Percentiles rank a stretch among this genome's conserved stretches.
Conservation (phyloP, 768 basidiomycete genomes). For the Boletus rufocinnamomeus region DNA sequence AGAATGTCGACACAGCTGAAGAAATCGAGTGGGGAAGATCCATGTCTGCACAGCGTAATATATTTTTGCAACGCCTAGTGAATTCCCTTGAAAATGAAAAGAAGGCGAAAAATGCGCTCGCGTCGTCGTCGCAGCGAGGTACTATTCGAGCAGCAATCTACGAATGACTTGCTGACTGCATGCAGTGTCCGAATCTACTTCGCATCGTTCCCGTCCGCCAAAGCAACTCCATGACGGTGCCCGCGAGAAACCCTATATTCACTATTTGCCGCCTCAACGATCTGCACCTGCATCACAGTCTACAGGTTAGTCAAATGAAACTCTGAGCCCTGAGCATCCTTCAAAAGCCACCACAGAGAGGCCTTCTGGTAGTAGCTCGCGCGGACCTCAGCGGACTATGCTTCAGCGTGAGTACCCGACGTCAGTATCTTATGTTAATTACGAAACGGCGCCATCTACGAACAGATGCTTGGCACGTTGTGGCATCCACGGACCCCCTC, state of each 20-base stretch:
- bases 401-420: constrained; percentile 41
- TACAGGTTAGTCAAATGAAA: constrained; percentile 23
- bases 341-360: constrained; percentile 22
- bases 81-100: constrained; percentile 54
- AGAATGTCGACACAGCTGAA: constrained; percentile 78
- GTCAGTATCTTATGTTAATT: background rate
- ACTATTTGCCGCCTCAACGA: constrained; percentile 35
- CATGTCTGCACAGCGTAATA: constrained; percentile 73
- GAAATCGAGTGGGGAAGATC: constrained; percentile 76
- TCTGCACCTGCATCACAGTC: constrained; percentile 16
- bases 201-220: constrained; percentile 29
- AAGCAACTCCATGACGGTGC: constrained; percentile 26
- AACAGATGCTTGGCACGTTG: constrained; percentile 74
- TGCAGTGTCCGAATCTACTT: constrained; percentile 27
- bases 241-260: constrained; percentile 38
- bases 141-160: constrained; percentile 1
- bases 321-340: background rate
- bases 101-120: constrained; percentile 41
- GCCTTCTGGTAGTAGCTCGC: constrained; percentile 12
- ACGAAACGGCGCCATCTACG: background rate
- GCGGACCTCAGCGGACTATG: constrained; percentile 43
- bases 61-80: constrained; percentile 71
- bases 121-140: constrained; percentile 36
- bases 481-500: constrained; percentile 63
- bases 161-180: constrained; percentile 13